A percentile compares a stretch with the other conserved stretches of the same genome.
Evolutionary conservation across 2,329 filamentous ascomycete species (phyloP).

Genomic region (Aureobasidium sp.): DNA sequence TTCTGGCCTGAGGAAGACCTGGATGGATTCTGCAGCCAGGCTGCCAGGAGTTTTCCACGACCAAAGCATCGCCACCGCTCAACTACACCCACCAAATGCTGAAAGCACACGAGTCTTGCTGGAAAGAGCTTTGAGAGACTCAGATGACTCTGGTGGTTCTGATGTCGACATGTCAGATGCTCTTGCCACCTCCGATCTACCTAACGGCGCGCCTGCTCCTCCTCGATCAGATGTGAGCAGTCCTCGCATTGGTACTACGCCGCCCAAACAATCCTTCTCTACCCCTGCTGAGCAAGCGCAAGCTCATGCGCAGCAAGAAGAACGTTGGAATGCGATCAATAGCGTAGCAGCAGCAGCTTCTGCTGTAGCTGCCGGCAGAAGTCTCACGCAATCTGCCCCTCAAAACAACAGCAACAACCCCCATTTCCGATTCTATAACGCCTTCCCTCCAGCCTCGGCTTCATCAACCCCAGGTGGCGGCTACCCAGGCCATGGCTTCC

Average conservation of each 20-base stretch:
- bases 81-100: conserved; percentile 34
- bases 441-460: neutral
- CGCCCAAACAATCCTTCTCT: conserved; percentile 20
- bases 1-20: conserved; percentile 43
- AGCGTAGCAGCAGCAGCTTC: conserved; percentile 22
- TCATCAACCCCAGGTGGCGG: neutral
- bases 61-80: conserved; percentile 25
- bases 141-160: conserved; percentile 27
- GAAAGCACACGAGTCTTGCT: conserved; percentile 36
- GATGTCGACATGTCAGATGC: conserved; percentile 31
- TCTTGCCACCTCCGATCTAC: neutral
- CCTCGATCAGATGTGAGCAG: conserved; percentile 25
- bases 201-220: conserved; percentile 17
- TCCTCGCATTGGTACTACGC: conserved; percentile 18
- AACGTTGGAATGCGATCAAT: conserved; percentile 36
- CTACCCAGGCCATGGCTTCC: neutral
- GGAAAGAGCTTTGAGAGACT: conserved; percentile 29
- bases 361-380: conserved; percentile 19
- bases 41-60: conserved; percentile 25
- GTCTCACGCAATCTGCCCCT: conserved; percentile 5
- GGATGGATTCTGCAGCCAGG: conserved; percentile 27
- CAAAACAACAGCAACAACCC: conserved; percentile 12
- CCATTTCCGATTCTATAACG: neutral
- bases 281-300: conserved; percentile 2
- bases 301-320: conserved; percentile 22